phyloP scores from a whole-genome alignment of 2,329 filamentous ascomycete species.

The Colletotrichum musicola region DNA sequence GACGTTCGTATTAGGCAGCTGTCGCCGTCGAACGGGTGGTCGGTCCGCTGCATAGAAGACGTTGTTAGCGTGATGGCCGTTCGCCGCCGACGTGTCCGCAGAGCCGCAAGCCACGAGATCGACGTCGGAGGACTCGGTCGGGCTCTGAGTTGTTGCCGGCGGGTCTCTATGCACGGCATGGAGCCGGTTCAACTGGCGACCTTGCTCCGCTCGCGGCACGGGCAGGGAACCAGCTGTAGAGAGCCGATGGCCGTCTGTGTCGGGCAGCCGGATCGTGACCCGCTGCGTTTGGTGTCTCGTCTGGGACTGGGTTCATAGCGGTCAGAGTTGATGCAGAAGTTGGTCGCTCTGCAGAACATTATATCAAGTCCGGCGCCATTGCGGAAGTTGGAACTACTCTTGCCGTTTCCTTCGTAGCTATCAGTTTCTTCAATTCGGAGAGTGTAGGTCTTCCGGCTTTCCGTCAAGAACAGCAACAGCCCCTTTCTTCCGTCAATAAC shows the following conservation, averaged over 20 bases:
- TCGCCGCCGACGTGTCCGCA: neutral
- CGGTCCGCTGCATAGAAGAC: neutral
- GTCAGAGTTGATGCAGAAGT: neutral
- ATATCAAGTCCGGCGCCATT: too few species aligned
- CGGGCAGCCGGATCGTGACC: constrained; percentile 1
- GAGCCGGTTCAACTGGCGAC: neutral
- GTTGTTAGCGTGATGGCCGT: neutral
- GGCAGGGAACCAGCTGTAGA: neutral
- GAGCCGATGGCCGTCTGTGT: neutral
- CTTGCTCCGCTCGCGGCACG: neutral
- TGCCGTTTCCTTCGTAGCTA: too few species aligned
- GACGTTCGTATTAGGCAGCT: constrained; percentile 1
- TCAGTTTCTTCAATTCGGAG: too few species aligned
- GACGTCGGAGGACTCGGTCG: neutral
- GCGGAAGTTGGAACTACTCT: too few species aligned
- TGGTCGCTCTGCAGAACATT: too few species aligned
- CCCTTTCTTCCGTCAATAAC: too few species aligned
- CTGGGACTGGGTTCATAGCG: neutral
- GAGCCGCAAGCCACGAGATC: neutral
- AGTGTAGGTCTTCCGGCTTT: too few species aligned
- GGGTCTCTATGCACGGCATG: neutral
- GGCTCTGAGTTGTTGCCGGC: neutral
- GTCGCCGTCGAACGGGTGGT: constrained; percentile 16
- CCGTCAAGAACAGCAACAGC: too few species aligned
- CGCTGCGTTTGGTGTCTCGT: neutral